Evolutionary conservation across 306 rosid genomes (phyloP).

Genomic region (Mucuna pruriens): DNA sequence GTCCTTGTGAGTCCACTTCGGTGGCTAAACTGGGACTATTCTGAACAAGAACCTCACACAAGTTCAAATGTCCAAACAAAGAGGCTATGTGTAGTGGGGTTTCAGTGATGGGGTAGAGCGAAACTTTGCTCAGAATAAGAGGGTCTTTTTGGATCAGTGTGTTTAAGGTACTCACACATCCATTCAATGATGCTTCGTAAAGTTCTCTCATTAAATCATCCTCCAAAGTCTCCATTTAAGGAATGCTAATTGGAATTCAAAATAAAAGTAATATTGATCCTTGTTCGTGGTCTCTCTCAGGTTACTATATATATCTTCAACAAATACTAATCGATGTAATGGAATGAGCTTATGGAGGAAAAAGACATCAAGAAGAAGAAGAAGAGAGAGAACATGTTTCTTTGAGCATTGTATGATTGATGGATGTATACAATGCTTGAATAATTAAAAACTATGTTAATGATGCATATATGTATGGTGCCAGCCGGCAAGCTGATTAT

Average conservation of each 20-base stretch:
- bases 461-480: background rate
- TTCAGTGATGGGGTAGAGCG: conserved; percentile 31
- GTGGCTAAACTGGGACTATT: background rate
- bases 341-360: background rate
- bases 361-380: background rate
- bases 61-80: conserved; percentile 42
- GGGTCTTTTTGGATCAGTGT: conserved; percentile 17
- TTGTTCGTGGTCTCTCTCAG: background rate
- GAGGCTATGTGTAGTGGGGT: conserved; percentile 48
- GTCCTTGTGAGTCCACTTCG: conserved; percentile 43
- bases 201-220: conserved; percentile 22
- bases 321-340: conserved; percentile 7
- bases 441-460: background rate
- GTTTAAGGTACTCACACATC: conserved; percentile 37
- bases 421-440: too few species aligned
- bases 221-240: background rate
- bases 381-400: background rate
- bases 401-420: background rate
- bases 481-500: background rate
- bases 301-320: background rate
- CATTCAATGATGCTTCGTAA: conserved; percentile 39
- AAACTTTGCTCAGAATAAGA: conserved; percentile 19
- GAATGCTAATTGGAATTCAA: background rate
- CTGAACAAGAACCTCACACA: conserved; percentile 31
- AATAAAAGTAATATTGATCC: conserved; percentile 7